Conservation (phyloP, 345 rosid species). For the Salix exigua region DNA sequence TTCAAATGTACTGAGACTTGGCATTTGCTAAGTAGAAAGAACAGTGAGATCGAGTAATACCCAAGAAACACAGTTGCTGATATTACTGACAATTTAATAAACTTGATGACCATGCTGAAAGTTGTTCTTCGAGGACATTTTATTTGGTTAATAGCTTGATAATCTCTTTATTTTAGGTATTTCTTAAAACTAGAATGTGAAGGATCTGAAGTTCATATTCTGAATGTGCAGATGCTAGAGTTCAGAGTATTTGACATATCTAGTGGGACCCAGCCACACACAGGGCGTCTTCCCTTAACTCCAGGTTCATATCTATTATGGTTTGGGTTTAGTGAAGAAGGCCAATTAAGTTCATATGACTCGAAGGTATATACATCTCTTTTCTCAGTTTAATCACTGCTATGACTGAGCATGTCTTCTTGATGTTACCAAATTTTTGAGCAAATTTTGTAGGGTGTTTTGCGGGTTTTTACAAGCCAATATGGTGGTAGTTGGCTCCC, state of each 20-base stretch:
- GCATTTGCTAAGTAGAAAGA: background rate
- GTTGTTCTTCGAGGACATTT: background rate
- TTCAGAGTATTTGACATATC: conserved; percentile 60
- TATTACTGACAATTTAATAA: background rate
- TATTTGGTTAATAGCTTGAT: background rate
- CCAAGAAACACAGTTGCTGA: background rate
- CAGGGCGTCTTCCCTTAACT: conserved; percentile 71
- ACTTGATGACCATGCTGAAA: background rate
- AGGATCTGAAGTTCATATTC: conserved; percentile 11
- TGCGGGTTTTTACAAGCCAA: conserved; percentile 64
- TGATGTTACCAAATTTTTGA: conserved; percentile 15
- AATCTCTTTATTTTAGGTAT: conserved; percentile 1
- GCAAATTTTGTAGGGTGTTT: conserved; percentile 54
- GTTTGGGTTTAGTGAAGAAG: conserved; percentile 93
- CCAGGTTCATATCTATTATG: conserved; percentile 78
- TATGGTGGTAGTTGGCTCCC: conserved; percentile 97
- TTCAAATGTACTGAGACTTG: background rate
- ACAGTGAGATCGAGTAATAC: background rate
- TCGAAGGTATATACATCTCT: conserved; percentile 54
- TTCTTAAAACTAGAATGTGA: background rate
- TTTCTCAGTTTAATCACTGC: conserved; percentile 5
- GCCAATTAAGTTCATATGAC: conserved; percentile 75
- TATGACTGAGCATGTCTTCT: background rate
- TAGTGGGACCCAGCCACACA: conserved; percentile 47
- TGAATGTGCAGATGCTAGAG: conserved; percentile 64